These are phyloP conservation scores for Russula brevipes DNA, from an alignment of 768 basidiomycete genomes.

Conservation along the genomic window DNA sequence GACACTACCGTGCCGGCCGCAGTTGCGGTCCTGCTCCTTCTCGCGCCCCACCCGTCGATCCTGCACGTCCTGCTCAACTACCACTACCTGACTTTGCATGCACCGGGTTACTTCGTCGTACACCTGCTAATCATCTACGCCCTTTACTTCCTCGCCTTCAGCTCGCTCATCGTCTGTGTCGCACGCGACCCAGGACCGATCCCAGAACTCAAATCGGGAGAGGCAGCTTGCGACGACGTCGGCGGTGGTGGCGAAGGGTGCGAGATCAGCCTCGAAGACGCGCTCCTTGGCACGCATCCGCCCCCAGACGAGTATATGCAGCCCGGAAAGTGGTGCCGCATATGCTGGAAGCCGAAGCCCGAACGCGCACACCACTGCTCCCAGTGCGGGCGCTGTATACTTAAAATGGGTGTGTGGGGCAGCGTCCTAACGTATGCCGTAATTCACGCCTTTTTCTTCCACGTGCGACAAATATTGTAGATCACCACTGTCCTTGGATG, in stretches of 20 bases:
- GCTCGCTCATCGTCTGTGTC: constrained; percentile 67
- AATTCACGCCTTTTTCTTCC: background rate
- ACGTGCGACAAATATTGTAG: constrained; percentile 34
- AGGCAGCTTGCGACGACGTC: constrained; percentile 6
- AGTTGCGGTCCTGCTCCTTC: constrained; percentile 52
- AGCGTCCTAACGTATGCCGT: background rate
- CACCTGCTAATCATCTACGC: constrained; percentile 60
- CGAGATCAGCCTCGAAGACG: constrained; percentile 50
- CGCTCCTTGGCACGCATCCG: constrained; percentile 44
- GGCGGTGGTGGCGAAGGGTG: constrained; percentile 27
- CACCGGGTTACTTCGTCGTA: constrained; percentile 41
- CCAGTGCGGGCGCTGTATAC: constrained; percentile 67
- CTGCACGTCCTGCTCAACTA: constrained; percentile 63
- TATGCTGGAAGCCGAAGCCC: constrained; percentile 76
- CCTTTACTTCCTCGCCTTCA: constrained; percentile 63
- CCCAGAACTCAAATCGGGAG: constrained; percentile 18
- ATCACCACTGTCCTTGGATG: constrained; percentile 87
- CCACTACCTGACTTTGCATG: constrained; percentile 51
- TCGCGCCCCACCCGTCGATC: constrained; percentile 72
- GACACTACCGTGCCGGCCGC: background rate
- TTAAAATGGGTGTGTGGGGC: constrained; percentile 69
- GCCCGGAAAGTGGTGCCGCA: constrained; percentile 68
- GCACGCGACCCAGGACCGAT: constrained; percentile 72
- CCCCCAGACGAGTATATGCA: constrained; percentile 42
- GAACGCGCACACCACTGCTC: constrained; percentile 78